A percentile compares a stretch with the other conserved stretches of the same genome.
phyloP scores from a whole-genome alignment of 2,329 filamentous ascomycete genomes.

The Alternaria rosae region DNA sequence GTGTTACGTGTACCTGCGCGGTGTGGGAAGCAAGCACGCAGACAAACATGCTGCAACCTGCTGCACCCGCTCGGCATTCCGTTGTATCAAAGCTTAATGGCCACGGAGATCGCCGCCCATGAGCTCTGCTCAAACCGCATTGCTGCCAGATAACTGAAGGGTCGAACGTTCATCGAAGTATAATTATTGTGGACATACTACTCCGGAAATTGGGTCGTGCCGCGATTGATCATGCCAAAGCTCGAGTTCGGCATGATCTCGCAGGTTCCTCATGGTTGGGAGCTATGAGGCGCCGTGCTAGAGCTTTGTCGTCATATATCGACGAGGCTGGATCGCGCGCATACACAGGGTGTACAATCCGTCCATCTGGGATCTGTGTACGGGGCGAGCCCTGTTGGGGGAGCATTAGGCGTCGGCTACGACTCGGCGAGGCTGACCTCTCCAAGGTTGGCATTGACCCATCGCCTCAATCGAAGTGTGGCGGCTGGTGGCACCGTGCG shows the following conservation, averaged over 20 bases:
- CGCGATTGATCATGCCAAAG: not conserved
- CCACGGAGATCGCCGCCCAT: not conserved
- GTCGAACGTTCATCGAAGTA: not conserved
- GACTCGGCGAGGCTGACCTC: slow-evolving; percentile 4
- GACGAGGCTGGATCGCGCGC: not conserved
- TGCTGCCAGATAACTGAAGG: not conserved
- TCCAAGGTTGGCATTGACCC: not conserved
- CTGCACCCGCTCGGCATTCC: not conserved
- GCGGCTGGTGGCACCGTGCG: not conserved
- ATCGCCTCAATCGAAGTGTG: not conserved
- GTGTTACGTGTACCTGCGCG: slow-evolving; percentile 6
- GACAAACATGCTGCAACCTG: slow-evolving; percentile 23
- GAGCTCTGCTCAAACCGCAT: not conserved
- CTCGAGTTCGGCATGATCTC: not conserved
- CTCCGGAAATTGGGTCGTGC: not conserved
- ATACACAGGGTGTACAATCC: slow-evolving; percentile 4
- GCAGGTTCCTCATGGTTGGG: not conserved
- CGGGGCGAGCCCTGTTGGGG: slow-evolving; percentile 1
- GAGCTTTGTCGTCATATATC: not conserved
- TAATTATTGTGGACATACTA: not conserved
- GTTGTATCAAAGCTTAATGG: slow-evolving; percentile 1
- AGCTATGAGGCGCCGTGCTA: not conserved
- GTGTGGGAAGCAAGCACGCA: slow-evolving; percentile 13
- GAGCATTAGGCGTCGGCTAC: slow-evolving; percentile 3
- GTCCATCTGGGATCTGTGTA: not conserved